phyloP scores from a whole-genome alignment of 73 alveolate species.

The Tetrahymena elliotti region DNA sequence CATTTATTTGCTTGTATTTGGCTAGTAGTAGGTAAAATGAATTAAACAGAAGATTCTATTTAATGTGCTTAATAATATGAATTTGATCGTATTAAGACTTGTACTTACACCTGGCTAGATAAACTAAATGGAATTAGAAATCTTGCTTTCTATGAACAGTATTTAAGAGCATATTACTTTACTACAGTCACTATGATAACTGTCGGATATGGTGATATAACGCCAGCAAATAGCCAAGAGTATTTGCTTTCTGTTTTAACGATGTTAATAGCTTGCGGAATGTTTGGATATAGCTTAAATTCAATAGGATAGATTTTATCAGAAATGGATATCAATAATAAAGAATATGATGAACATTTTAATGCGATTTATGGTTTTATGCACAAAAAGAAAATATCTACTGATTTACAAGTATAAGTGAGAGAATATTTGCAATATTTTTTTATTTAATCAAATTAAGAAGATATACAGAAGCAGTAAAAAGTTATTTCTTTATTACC shows the following conservation, averaged over 20 bases:
- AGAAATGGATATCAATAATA: not conserved
- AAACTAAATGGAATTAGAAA: not conserved
- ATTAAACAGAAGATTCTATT: not conserved
- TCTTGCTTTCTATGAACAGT: not conserved
- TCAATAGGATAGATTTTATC: conserved; percentile 46
- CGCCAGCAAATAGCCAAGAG: conserved; percentile 47
- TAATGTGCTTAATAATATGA: not conserved
- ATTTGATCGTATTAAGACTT: not conserved
- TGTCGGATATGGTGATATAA: conserved; percentile 71
- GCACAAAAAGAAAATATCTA: conserved; percentile 1
- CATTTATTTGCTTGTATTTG: not conserved
- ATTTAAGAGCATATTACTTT: conserved; percentile 44
- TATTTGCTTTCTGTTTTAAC: conserved; percentile 30
- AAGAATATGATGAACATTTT: conserved; percentile 4
- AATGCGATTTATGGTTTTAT: conserved; percentile 13
- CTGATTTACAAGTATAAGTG: not conserved
- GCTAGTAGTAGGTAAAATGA: not conserved
- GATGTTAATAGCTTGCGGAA: conserved; percentile 52
- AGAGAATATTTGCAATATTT: conserved; percentile 12
- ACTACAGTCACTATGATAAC: conserved; percentile 52
- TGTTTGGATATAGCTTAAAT: conserved; percentile 46
- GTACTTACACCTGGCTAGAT: not conserved
- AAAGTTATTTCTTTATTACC: conserved; percentile 13
- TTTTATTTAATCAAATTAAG: conserved; percentile 20
- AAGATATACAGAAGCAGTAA: not conserved